Percentiles rank a stretch among this genome's conserved stretches.
Evolutionary conservation across 257 asterid genomes (phyloP).

Genomic region (Verbascum thapsus): DNA sequence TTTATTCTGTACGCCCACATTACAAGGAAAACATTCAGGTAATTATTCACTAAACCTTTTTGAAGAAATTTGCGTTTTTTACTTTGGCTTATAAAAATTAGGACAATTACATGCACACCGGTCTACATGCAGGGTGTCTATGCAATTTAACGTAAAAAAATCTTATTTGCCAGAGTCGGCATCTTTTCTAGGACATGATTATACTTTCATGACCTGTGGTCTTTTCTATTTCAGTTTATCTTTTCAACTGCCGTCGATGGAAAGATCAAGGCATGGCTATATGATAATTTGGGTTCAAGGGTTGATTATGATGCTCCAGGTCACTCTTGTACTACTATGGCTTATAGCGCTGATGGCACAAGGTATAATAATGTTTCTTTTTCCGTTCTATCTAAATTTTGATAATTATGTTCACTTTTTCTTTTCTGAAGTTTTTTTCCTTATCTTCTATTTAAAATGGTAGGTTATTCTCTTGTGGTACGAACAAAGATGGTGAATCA

Average conservation of each 20-base stretch:
- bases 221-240: conserved; percentile 46
- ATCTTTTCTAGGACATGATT: neutral
- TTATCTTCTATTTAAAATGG: neutral
- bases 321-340: conserved; percentile 59
- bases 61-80: neutral
- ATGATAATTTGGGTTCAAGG: conserved; percentile 59
- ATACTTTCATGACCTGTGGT: conserved; percentile 3
- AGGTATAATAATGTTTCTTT: conserved; percentile 45
- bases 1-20: conserved; percentile 54
- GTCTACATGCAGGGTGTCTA: too few species aligned
- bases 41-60: neutral
- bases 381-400: conserved; percentile 14
- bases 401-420: neutral
- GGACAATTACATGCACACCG: too few species aligned
- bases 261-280: conserved; percentile 70
- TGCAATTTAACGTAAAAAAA: too few species aligned
- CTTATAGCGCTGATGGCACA: conserved; percentile 67
- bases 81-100: too few species aligned
- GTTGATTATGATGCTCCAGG: conserved; percentile 72
- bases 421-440: conserved; percentile 6
- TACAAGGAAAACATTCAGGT: conserved; percentile 48
- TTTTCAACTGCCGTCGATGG: conserved; percentile 70
- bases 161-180: neutral
- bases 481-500: conserved; percentile 63
- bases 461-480: conserved; percentile 76